Base-by-base conservation (phyloP, 1,139 yeast genomes). In the Blastobotrys apis region DNA sequence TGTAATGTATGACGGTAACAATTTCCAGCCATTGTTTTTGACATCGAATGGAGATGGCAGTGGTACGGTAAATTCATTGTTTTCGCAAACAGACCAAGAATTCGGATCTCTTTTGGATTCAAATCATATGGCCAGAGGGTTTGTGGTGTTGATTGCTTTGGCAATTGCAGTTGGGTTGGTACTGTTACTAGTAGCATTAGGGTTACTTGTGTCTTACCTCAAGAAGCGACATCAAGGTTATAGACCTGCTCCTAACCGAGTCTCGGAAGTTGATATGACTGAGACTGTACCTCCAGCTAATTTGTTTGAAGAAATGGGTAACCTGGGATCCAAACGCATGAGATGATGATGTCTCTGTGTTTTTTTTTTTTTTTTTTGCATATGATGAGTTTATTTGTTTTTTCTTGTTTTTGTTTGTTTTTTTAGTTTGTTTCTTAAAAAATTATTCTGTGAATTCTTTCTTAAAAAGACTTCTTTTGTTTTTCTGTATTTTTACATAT, bases 161-260 rank as follows among this genome's bases (percentile, higher is more conserved):
- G 97, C 97, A 0, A 76, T 92, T 58, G 90, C 97, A 0, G 64
- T 92, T 33, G 95, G 92, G 1, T 78, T 96, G 2, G 77, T 90
- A 38, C 69, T 81, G 9, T 60, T 85, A 1, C 63, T 90, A 43
- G 84, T 92, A 22, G 67, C 78, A 22, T 61, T 79, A 35, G 88
- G 84, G 48, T 69, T 83, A 12, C 61, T 79, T 3, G 74, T 82
- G 3, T 71, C 74, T 47, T 71, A 71, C 59, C 69, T 71, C 39
- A 69, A 74, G 39, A 75, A 60, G 68, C 69, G 72, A 66, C 60
- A 68, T 54, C 62, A 66, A 63, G 70, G 71, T 56, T 67, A 64
- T 66, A 66, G 45, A 47, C 63, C 51, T 57, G 62, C 64, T 72
- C 51, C 63, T 15, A 63, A 73, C 43, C 68, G 87, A 57, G 80